phyloP scores from a whole-genome alignment of 495 filamentous ascomycete genomes.

The Margaritispora aquatica region DNA sequence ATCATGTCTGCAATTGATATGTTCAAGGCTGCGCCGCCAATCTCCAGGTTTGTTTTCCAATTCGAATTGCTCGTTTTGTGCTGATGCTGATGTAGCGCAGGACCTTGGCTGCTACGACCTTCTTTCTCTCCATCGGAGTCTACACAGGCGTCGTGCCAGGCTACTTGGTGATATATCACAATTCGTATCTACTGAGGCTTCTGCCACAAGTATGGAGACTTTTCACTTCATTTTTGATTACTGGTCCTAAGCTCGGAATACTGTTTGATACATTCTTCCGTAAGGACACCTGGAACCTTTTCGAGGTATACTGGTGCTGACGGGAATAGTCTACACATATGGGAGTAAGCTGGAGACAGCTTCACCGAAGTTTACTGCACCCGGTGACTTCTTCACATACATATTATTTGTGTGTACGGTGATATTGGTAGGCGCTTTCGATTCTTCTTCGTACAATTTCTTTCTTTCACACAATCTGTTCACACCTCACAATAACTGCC shows the following conservation, averaged over 20 bases:
- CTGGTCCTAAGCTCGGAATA: slow-evolving; percentile 53
- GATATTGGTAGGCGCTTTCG: slow-evolving; percentile 53
- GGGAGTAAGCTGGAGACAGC: slow-evolving; percentile 54
- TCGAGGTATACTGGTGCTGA: slow-evolving; percentile 3
- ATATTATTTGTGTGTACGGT: slow-evolving; percentile 51
- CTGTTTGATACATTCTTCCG: slow-evolving; percentile 80
- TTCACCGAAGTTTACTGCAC: slow-evolving; percentile 51
- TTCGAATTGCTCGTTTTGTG: slow-evolving; percentile 2
- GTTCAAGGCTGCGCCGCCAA: slow-evolving; percentile 24
- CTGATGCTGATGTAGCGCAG: slow-evolving; percentile 26
- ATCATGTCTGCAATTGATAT: slow-evolving; percentile 24
- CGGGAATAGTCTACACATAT: slow-evolving; percentile 55
- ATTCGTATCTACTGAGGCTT: slow-evolving; percentile 48
- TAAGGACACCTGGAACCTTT: slow-evolving; percentile 33
- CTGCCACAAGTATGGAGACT: slow-evolving; percentile 67
- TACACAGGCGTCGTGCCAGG: slow-evolving; percentile 37
- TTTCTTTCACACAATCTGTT: too few relatives aligned
- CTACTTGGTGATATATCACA: slow-evolving; percentile 52
- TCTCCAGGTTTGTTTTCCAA: slow-evolving; percentile 18
- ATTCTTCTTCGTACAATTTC: slow-evolving; percentile 13
- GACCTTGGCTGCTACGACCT: slow-evolving; percentile 20
- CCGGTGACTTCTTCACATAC: slow-evolving; percentile 67
- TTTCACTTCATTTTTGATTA: slow-evolving; percentile 67
- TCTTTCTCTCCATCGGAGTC: slow-evolving; percentile 19
- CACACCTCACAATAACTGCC: slow-evolving; percentile 90